A percentile compares a stretch with the other conserved stretches of the same genome.
phyloP scores from a whole-genome alignment of 2,329 filamentous ascomycete genomes.

The Teratosphaeria pseudoeucalypti region DNA sequence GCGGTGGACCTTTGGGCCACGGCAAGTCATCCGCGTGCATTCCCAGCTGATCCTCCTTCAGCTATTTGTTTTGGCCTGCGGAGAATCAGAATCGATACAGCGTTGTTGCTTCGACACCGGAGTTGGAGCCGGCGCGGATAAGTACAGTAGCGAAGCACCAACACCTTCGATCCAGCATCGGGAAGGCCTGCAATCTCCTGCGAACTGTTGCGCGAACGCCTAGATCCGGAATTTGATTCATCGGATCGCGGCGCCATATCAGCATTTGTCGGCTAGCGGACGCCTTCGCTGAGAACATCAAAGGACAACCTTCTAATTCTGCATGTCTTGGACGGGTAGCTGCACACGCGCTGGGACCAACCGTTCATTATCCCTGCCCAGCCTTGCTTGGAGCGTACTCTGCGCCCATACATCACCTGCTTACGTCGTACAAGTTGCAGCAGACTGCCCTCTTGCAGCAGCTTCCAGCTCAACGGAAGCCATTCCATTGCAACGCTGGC shows the following conservation, averaged over 20 bases:
- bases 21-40: slow-evolving; percentile 8
- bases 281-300: slow-evolving; percentile 17
- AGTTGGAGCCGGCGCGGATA: slow-evolving; percentile 18
- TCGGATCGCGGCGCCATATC: neutral
- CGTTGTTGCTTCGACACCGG: slow-evolving; percentile 18
- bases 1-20: slow-evolving; percentile 3
- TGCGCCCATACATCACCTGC: slow-evolving; percentile 12
- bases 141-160: slow-evolving; percentile 23
- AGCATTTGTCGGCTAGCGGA: neutral
- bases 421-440: slow-evolving; percentile 26
- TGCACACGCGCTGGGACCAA: slow-evolving; percentile 16
- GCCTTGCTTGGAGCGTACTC: slow-evolving; percentile 5
- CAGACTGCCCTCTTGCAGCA: slow-evolving; percentile 15
- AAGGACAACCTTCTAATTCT: slow-evolving; percentile 17
- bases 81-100: slow-evolving; percentile 19
- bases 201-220: slow-evolving; percentile 25
- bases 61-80: slow-evolving; percentile 11
- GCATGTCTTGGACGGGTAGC: slow-evolving; percentile 26
- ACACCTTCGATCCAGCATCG: slow-evolving; percentile 21
- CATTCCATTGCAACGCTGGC: slow-evolving; percentile 18
- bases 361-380: slow-evolving; percentile 7
- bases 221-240: slow-evolving; percentile 5
- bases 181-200: slow-evolving; percentile 28
- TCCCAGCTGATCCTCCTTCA: slow-evolving; percentile 13
- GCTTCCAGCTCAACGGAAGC: slow-evolving; percentile 13